Evolutionary conservation across 352 stramenopile genomes (phyloP), one percentile per base, ranked within the genome.

Genomic region (Globisporangium heterothallicum): DNA sequence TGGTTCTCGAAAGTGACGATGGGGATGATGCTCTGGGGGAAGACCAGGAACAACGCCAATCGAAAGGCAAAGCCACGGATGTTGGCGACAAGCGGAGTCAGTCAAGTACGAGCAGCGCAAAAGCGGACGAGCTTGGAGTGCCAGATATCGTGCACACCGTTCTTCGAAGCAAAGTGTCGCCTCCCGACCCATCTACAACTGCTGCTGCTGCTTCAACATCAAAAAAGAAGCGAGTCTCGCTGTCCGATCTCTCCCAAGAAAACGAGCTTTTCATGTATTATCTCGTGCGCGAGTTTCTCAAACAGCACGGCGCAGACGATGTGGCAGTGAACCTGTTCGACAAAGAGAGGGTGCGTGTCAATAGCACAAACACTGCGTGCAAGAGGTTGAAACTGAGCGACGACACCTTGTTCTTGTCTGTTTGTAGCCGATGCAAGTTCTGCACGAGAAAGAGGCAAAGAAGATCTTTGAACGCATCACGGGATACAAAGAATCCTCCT

Each of bases 211-310:
- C 29, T 12, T 18, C 45, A 13, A 1, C 45, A 26, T 29, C 45
- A 10, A 27, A n/a, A 26, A 55, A 54, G 46, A 61, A 45, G 22
- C 47, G 24, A 8, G 45, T 61, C 24, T 34, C 40, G n/a, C 24
- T 55, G 14, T 16, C 30, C 12, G 36, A 56, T 24, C 5, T 30
- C 8, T 30, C 46, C 27, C 27, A 29, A 16, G 25, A 56, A 43
- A 50, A 56, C 7, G 63, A 76, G 12, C 51, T 60, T 14, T 72
- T 70, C 26, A 59, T 78, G 14, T 61, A 82, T 26, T 63, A 80
- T 30, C 62, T 87, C n/a, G 67, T 88, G n/a, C 73, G 71, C 2
- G 70, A 86, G 22, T 86, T 84, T 30, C 61, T 91, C 9, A 58
- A 67, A 21, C 63, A 66, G 9, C 69, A 76, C 29, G 66, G 68